Base-by-base conservation (phyloP, 2,329 filamentous ascomycete species). In the Alternaria gansuensis region DNA sequence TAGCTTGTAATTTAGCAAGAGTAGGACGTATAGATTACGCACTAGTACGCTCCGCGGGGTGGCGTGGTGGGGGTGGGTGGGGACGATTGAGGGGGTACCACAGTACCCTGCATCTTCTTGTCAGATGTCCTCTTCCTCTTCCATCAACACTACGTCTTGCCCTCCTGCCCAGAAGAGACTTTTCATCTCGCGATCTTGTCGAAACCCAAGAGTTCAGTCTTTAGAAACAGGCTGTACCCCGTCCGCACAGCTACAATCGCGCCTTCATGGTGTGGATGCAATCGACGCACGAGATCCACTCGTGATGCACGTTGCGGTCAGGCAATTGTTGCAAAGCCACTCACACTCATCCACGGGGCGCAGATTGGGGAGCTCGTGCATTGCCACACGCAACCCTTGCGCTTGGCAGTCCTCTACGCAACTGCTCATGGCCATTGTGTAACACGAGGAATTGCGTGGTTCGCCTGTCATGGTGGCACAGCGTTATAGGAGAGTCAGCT, bases 341-440 rank as follows among this genome's bases (percentile, higher is more conserved):
- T 66, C 59, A 64, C 33, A 62, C 61, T 57, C 61, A 65, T 63
- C 65, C 65, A 67, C 63, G 65, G 33, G 61, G 65, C 65, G 64
- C 60, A 60, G 24, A 51, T 17, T 43, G 49, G 54, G 55, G 59
- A 57, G n/a, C 48, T 40, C 21, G 31, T 56, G 54, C 58, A 63
- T 67, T 51, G 59, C 61, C 53, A 40, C 29, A 45, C 34, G 48
- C 51, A 60, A 28, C 49, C 46, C 37, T 5, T 46, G 5, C 4
- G 5, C 60, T 65, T 56, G 58, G 63, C 63, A 5, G 26, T 52
- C 43, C 13, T 57, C 40, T 46, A 26, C 23, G 21, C 29, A 43
- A 36, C 54, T 48, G 24, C 33, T 43, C 23, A 21, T 50, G 17
- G 37, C 5, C 57, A 48, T 29, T 28, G 46, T 63, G 50, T 52